Base-by-base conservation (phyloP, 2,329 filamentous ascomycete genomes). In the Coniochaeta hoffmannii region DNA sequence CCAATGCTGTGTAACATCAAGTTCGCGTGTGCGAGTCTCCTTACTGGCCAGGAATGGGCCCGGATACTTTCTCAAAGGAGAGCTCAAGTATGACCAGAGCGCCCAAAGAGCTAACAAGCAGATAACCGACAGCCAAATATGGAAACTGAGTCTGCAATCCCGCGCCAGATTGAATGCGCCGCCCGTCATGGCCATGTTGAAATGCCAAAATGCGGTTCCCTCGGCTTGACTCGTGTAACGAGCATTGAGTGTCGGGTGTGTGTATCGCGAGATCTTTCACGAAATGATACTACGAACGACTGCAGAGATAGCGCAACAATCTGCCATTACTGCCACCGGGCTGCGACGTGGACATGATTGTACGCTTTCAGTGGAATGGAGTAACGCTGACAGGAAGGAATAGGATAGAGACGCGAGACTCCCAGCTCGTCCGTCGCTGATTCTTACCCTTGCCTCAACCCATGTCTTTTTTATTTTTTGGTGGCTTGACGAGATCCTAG, bases 11-110 rank as follows among this genome's bases (percentile, higher is more conserved):
- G 41, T 46, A 46, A 46, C 41, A 28, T n/a, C 2, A 12, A n/a
- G n/a, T n/a, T n/a, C n/a, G n/a, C n/a, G n/a, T n/a, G 2, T 12
- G 41, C 19, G n/a, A 46, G 12, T 14, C 6, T 46, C 5, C 58
- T 31, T 51, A 61, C 60, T 52, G 5, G 60, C 60, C 15, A 59
- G 56, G 50, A 59, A 58, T 15, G 61, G 61, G 1, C 61, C 61
- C 3, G 61, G 61, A 46, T 58, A 63, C 26, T 53, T 54, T 19
- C 54, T 51, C 17, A 63, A 53, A 9, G 61, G 61, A 5, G 59
- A 61, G 17, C 53, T 32, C 22, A 57, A 14, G 44, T 59, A 58
- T 4, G 57, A 50, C 4, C 50, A 24, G 9, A 56, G n/a, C 6
- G n/a, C 12, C 57, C 54, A 53, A 2, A 44, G 22, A 28, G 26